Base-by-base conservation (phyloP, 176 grass and related monocot species). In the Areca catechu region DNA sequence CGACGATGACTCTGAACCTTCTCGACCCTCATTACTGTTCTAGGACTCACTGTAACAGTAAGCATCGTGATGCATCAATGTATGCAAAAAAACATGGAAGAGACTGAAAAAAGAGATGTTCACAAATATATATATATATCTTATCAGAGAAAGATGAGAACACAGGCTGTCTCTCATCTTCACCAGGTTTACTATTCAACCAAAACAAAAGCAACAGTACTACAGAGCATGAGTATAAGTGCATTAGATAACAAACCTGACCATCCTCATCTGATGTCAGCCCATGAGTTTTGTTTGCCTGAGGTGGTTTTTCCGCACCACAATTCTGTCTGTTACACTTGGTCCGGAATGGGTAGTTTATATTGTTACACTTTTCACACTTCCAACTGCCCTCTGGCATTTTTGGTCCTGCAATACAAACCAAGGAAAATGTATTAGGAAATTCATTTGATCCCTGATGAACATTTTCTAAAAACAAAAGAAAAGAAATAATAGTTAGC, bases 21-120 rank as follows among this genome's bases (percentile, higher is more conserved):
- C 87, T 90, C 68, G 82, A 90, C 87, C 77, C 83, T 78, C 88
- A 83, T 56, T 69, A 93, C 79, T 57, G 71, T 73, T 79, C 83
- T 95, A 88, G 66, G 84, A 95, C 89, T 95, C 89, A 89, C 89
- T 95, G 89, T 88, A 88, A 95, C 84, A 93, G 53, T 80, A 95
- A 94, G 77, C 63, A 84, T 65, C 72, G 54, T 27, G 58, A 80
- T 60, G 74, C 57, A 93, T 87, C 69, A 86, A 87, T 71, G 61
- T 68, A 84, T 81, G 73, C 19, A 81, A 77, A 34, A 63, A 24
- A 81, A 75, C 24, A 74, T 70, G 63, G 57, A 23, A 53, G 56
- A 65, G 22, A 58, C 72, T 16, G 57, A 43, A 43, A 78, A 43
- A 20, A 48, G 9, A 24, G 66, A 52, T 34, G 0, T 71, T 67